Evolutionary conservation across 2,329 filamentous ascomycete species (phyloP).

Genomic region (Boeremia lycopersici): DNA sequence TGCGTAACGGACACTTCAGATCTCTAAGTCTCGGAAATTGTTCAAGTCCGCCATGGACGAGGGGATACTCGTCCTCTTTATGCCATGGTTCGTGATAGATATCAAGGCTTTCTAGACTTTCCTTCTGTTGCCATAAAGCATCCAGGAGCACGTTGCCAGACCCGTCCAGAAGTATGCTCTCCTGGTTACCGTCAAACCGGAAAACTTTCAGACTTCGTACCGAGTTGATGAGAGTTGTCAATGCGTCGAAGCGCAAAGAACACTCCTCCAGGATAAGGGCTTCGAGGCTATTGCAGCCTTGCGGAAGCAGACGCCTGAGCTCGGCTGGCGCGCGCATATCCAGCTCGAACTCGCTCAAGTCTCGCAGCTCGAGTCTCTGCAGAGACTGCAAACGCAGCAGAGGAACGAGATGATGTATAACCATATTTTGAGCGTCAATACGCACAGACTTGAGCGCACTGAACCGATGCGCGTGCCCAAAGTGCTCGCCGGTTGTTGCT

Average conservation of each 20-base stretch:
- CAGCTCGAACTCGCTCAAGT: constrained; percentile 9
- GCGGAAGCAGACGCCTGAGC: constrained; percentile 24
- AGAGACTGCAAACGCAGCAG: constrained; percentile 32
- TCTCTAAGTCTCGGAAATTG: constrained; percentile 18
- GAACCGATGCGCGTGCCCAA: constrained; percentile 28
- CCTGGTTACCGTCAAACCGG: constrained; percentile 14
- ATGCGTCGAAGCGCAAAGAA: constrained; percentile 15
- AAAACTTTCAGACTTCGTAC: constrained; percentile 23
- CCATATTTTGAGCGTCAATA: constrained; percentile 18
- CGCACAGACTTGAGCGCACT: constrained; percentile 22
- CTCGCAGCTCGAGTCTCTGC: constrained; percentile 21
- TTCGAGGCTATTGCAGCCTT: constrained; percentile 21
- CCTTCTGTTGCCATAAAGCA: constrained; percentile 19
- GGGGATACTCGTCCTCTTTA: background rate
- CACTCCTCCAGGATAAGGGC: constrained; percentile 22
- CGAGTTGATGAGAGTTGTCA: constrained; percentile 25
- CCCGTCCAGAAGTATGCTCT: constrained; percentile 4
- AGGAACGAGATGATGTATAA: constrained; percentile 24
- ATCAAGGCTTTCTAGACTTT: constrained; percentile 18
- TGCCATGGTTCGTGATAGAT: constrained; percentile 11
- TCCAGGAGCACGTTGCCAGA: constrained; percentile 1
- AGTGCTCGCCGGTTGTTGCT: constrained; percentile 14
- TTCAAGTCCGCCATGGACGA: constrained; percentile 13
- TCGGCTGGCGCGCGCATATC: constrained; percentile 6
- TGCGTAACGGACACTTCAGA: constrained; percentile 21